Evolutionary conservation across 2,329 filamentous ascomycete species (phyloP).

Genomic region (Fusarium sp.): DNA sequence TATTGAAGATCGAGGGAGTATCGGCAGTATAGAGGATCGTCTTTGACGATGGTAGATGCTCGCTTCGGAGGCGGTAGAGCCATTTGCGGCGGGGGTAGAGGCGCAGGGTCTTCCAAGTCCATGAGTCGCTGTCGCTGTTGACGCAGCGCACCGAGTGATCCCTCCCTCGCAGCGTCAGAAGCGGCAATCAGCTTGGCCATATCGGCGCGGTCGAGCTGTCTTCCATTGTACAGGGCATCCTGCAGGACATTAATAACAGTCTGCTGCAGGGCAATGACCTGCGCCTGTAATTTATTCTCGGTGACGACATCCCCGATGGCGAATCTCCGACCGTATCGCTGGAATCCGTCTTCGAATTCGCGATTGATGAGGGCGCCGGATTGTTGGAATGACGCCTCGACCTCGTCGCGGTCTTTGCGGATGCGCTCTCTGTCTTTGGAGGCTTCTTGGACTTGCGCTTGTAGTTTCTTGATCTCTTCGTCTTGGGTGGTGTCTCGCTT

Average conservation of each 20-base stretch:
- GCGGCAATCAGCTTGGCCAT: constrained; percentile 45
- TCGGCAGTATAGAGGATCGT: constrained; percentile 41
- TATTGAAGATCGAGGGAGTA: constrained; percentile 45
- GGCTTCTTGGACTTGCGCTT: constrained; percentile 33
- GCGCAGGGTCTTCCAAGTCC: constrained; percentile 13
- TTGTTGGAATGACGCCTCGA: constrained; percentile 39
- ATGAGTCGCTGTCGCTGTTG: constrained; percentile 41
- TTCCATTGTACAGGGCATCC: constrained; percentile 41
- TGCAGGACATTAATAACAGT: constrained; percentile 47
- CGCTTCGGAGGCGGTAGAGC: constrained; percentile 2
- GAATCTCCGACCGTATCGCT: constrained; percentile 40
- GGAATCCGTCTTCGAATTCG: constrained; percentile 45
- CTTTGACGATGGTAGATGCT: constrained; percentile 15
- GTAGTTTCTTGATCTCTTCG: constrained; percentile 46
- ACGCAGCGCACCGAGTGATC: constrained; percentile 39
- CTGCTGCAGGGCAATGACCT: constrained; percentile 46
- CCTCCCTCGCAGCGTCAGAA: constrained; percentile 43
- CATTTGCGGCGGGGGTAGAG: constrained; percentile 2
- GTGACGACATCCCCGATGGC: constrained; percentile 45
- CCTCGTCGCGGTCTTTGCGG: constrained; percentile 27
- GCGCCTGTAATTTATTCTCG: constrained; percentile 46
- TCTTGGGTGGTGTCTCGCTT: constrained; percentile 45
- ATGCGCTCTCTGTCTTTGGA: constrained; percentile 6
- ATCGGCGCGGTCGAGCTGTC: constrained; percentile 41
- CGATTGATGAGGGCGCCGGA: constrained; percentile 46